Conservation (phyloP, 2,329 filamentous ascomycete genomes). For the Gyromitra esculenta region DNA sequence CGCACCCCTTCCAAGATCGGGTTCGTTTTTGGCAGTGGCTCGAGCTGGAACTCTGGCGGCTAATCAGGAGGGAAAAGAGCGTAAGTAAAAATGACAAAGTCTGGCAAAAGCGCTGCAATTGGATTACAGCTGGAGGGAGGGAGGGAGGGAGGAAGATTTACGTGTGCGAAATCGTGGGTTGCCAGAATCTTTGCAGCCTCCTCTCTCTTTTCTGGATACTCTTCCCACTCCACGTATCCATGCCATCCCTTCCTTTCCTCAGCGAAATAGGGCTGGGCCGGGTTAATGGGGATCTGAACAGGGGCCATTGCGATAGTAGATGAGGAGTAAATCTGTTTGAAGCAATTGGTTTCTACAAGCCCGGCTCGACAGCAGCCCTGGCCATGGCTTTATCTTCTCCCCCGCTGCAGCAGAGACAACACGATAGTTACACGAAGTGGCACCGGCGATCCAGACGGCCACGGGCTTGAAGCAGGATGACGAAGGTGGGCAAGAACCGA, state of each 20-base stretch:
- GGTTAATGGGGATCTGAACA: background rate
- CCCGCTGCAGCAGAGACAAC: background rate
- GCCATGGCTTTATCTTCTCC: slow-evolving; percentile 6
- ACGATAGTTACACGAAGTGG: too few species aligned
- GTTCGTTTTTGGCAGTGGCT: slow-evolving; percentile 68
- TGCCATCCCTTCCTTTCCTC: slow-evolving; percentile 51
- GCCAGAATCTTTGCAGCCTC: slow-evolving; percentile 68
- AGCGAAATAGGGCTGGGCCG: slow-evolving; percentile 26
- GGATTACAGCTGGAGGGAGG: too few species aligned
- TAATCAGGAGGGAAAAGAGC: background rate
- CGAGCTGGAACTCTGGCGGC: slow-evolving; percentile 68
- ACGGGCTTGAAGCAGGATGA: background rate
- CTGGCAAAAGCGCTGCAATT: too few species aligned
- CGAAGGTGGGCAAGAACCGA: background rate
- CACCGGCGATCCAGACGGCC: background rate
- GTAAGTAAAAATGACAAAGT: background rate
- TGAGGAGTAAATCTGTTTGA: background rate
- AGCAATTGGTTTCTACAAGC: background rate
- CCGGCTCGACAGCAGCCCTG: background rate
- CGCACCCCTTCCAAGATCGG: slow-evolving; percentile 68
- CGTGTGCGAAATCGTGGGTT: slow-evolving; percentile 64
- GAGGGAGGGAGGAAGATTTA: slow-evolving; percentile 12
- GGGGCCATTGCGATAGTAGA: slow-evolving; percentile 11
- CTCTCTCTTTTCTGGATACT: slow-evolving; percentile 74
- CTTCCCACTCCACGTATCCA: slow-evolving; percentile 75